A percentile compares a stretch with the other conserved stretches of the same genome.
Conservation (phyloP, 331 rosid species). For the Acacia pycnantha region DNA sequence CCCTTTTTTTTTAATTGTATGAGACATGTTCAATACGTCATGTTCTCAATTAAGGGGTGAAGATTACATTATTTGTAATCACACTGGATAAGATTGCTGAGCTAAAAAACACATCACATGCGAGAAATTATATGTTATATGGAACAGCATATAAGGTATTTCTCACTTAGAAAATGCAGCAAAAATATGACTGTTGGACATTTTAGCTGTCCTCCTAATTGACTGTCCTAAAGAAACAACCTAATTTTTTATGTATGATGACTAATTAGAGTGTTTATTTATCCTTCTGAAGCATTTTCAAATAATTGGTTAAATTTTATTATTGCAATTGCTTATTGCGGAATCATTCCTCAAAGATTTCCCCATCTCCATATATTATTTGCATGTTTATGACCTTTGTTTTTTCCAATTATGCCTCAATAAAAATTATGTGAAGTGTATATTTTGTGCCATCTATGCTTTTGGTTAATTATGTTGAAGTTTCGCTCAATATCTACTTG, state of each 20-base stretch:
- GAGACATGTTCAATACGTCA: neutral
- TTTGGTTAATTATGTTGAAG: neutral
- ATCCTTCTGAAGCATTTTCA: neutral
- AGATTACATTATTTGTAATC: neutral
- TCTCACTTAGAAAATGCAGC: neutral
- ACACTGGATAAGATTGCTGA: neutral
- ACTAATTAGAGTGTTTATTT: neutral
- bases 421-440: neutral
- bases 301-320: neutral
- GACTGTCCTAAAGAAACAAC: neutral
- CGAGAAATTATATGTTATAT: neutral
- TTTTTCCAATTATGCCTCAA: conserved; percentile 2
- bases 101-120: neutral
- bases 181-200: neutral
- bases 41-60: neutral
- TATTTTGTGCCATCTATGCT: neutral
- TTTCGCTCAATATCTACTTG: neutral
- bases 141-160: neutral
- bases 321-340: conserved; percentile 9
- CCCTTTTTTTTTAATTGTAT: neutral
- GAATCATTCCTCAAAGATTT: conserved; percentile 4
- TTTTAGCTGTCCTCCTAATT: neutral
- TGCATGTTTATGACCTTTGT: conserved; percentile 15
- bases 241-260: neutral
- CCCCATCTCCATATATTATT: neutral